Evolutionary conservation across 2,329 filamentous ascomycete species (phyloP), one percentile per base, ranked within the genome.

Genomic region (Graphiopsis chlorocephala): DNA sequence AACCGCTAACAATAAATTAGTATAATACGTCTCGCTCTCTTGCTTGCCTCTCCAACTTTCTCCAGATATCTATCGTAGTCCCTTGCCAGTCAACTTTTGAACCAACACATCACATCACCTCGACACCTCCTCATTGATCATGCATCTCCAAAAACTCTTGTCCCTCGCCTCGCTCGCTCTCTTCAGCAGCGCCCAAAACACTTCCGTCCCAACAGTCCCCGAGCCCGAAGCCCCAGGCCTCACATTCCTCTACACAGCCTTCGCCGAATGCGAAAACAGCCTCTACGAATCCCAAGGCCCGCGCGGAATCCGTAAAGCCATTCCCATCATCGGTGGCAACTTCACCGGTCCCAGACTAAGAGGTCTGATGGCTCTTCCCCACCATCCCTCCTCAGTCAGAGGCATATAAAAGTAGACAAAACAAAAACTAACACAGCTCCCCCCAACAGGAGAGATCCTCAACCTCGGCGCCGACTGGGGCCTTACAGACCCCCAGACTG

Each of bases 401-500:
- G 20, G 42, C 5, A 4, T 47, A n/a, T 47, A 42, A 31, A 10
- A 33, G 5, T 1, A 28, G 12, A 8, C n/a, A 14, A 23, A 20
- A 35, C 3, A 20, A 17, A 23, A 38, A 28, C 59, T 53, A 23
- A 62, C 47, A 57, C 25, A 28, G 11, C 17, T 15, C 11, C 25
- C 31, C 15, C 15, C 2, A 4, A 15, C 2, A 62, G 73, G 72
- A 33, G 68, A 67, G 25, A 72, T 78, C 35, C 71, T 78, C 10
- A 67, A 75, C 29, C 64, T 78, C 1, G 77, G 77, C 53, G 76
- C 76, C 14, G 77, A 78, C 61, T 78, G 76, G 76, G 76, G 74
- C n/a, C 64, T 76, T 23, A 73, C 70, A 1, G 73, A 74, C 64
- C 65, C 68, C 15, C 67, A 71, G 31, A 74, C 73, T 0, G 72